Conservation (phyloP, 768 basidiomycete genomes). For the Mycena albidolilacea region DNA sequence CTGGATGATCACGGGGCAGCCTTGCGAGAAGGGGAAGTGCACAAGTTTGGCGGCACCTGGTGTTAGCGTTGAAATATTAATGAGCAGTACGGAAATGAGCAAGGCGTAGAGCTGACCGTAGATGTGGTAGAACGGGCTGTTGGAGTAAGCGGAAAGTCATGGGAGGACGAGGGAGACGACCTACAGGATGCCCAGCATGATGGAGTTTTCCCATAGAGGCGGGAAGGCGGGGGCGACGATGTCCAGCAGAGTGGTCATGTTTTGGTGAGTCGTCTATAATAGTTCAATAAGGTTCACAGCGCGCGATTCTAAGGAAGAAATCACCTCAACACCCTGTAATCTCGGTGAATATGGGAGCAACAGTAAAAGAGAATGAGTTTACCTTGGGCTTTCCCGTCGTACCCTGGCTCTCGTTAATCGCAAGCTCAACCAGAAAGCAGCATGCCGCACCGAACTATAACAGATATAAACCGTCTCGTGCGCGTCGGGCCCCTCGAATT, state of each 20-base stretch:
- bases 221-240: constrained; percentile 66
- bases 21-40: constrained; percentile 66
- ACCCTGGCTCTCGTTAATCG: constrained; percentile 57
- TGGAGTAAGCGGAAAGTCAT: no score
- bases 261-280: constrained; percentile 74
- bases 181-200: constrained; percentile 69
- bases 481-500: constrained; percentile 65
- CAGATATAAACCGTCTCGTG: constrained; percentile 77
- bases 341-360: not conserved
- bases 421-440: not conserved
- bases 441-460: constrained; percentile 61
- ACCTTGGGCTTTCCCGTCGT: constrained; percentile 87
- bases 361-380: not conserved
- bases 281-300: constrained; percentile 4
- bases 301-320: constrained; percentile 6
- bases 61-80: not conserved
- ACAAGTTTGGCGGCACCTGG: constrained; percentile 75
- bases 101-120: constrained; percentile 49
- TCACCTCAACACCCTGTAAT: constrained; percentile 58
- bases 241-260: constrained; percentile 72
- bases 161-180: no score
- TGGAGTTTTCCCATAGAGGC: constrained; percentile 57
- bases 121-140: constrained; percentile 65
- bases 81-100: not conserved
- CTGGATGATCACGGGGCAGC: constrained; percentile 70